Percentiles rank a stretch among this genome's conserved stretches.
Conservation (phyloP, 2,329 filamentous ascomycete species). For the Chrysoporthe austroafricana region DNA sequence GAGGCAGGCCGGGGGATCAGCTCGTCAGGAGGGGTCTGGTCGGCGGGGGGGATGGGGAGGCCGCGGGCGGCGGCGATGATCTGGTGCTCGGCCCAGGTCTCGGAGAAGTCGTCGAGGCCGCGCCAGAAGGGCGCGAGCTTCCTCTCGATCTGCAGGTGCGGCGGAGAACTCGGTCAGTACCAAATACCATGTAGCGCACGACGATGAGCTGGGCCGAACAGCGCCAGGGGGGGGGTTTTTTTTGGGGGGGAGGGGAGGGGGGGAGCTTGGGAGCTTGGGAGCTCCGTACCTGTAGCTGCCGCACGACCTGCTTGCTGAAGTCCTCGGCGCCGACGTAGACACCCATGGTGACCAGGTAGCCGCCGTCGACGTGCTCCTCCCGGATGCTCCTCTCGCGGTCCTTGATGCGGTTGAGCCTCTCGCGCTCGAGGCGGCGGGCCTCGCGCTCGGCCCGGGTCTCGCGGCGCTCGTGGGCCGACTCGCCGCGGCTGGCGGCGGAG, state of each 20-base stretch:
- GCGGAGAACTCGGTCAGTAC: conserved; percentile 6
- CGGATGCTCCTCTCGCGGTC: conserved; percentile 89
- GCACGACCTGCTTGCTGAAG: conserved; percentile 85
- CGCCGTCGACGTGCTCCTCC: conserved; percentile 93
- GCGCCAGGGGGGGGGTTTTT: too few species aligned
- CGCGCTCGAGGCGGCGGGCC: conserved; percentile 80
- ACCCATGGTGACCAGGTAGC: conserved; percentile 90
- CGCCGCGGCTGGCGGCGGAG: conserved; percentile 44
- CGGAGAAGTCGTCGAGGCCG: conserved; percentile 85
- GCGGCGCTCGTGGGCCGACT: conserved; percentile 62
- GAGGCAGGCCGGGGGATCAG: conserved; percentile 53
- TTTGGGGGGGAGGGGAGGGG: too few species aligned
- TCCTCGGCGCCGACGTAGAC: conserved; percentile 93
- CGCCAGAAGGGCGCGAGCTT: conserved; percentile 94
- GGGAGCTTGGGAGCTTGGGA: background rate
- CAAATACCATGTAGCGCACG: background rate
- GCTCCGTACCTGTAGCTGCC: conserved; percentile 79
- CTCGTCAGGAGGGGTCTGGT: conserved; percentile 77
- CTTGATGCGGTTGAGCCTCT: conserved; percentile 73
- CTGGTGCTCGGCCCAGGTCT: conserved; percentile 92
- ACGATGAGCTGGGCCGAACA: background rate
- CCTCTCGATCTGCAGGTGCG: conserved; percentile 74
- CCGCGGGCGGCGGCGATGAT: conserved; percentile 89
- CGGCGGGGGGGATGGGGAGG: conserved; percentile 79
- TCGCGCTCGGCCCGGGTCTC: conserved; percentile 94